Evolutionary conservation across 2,329 filamentous ascomycete species (phyloP), one percentile per base, ranked within the genome.

Genomic region (Penicillium sp.): DNA sequence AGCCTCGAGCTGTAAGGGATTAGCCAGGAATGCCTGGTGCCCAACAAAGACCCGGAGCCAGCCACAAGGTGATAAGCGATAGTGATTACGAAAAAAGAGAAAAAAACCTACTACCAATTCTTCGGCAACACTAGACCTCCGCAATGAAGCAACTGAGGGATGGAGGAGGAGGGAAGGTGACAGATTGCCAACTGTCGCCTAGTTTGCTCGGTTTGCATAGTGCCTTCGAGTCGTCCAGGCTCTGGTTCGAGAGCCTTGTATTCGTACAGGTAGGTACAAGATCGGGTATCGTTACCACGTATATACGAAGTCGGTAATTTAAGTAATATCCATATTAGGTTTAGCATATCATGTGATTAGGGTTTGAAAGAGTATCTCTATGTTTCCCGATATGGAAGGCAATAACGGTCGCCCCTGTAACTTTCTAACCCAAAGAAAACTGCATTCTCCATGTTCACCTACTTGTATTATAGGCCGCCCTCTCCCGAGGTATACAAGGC

Each of bases 321-420:
- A 32, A 5, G 13, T 10, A 10, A 9, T 32, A n/a, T 4, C 29
- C 29, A 32, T 32, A 10, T 32, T 32, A 15, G 29, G 29, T 32
- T 32, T 32, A n/a, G n/a, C n/a, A n/a, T 36, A 12, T 30, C 27
- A 13, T 30, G 40, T 43, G 24, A 43, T 18, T 43, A 43, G 24
- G 40, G 40, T 43, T 47, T 46, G 49, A 47, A 52, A 52, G 3
- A 39, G 29, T 32, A 37, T 43, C 3, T 47, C 44, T 43, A 1
- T 52, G n/a, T 52, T 8, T 29, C 37, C 37, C 23, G 6, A 47
- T 46, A 53, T 53, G 51, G 51, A 53, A 53, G 40, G 51, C 51
- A 49, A 46, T 49, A 53, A 49, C 51, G 51, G 51, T 12, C 43
- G 42, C n/a, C n/a, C n/a, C n/a, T n/a, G n/a, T n/a, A n/a, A n/a